Percentiles rank a stretch among this genome's conserved stretches.
Conservation (phyloP, 192 early-diverging fungal genomes). For the Glomus cerebriforme region DNA sequence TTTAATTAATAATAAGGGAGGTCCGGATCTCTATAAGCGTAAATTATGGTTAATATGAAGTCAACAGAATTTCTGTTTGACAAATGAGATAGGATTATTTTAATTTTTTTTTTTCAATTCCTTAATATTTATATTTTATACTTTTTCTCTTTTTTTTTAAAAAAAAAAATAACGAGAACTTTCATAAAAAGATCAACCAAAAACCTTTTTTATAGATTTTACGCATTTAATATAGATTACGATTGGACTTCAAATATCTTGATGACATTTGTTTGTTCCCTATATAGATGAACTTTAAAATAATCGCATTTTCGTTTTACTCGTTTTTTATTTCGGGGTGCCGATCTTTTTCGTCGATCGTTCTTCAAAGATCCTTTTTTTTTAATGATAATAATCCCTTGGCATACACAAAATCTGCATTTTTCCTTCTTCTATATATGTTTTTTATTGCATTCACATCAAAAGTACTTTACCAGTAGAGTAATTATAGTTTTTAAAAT, state of each 20-base stretch:
- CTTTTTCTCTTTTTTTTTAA: neutral
- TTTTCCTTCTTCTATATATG: neutral
- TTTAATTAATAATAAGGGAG: neutral
- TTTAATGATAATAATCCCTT: neutral
- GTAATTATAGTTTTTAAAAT: constrained; percentile 7
- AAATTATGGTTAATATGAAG: neutral
- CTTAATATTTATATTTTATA: neutral
- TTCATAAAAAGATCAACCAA: neutral
- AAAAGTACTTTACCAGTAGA: constrained; percentile 17
- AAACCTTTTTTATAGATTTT: neutral
- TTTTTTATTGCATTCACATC: constrained; percentile 1
- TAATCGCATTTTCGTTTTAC: neutral
- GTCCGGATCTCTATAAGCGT: neutral
- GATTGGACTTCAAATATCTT: neutral
- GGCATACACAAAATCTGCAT: neutral
- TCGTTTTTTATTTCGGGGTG: neutral
- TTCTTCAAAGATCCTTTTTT: neutral
- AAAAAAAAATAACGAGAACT: neutral
- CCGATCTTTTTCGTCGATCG: neutral
- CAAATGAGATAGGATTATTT: neutral
- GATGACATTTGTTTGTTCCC: neutral
- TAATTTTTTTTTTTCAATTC: neutral
- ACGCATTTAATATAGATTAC: neutral
- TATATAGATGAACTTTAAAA: neutral
- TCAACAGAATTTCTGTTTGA: neutral